These are phyloP conservation scores for Ceratobasidium sp. DNA, from an alignment of 1,284 basidiomycete genomes.

Conservation along the genomic window DNA sequence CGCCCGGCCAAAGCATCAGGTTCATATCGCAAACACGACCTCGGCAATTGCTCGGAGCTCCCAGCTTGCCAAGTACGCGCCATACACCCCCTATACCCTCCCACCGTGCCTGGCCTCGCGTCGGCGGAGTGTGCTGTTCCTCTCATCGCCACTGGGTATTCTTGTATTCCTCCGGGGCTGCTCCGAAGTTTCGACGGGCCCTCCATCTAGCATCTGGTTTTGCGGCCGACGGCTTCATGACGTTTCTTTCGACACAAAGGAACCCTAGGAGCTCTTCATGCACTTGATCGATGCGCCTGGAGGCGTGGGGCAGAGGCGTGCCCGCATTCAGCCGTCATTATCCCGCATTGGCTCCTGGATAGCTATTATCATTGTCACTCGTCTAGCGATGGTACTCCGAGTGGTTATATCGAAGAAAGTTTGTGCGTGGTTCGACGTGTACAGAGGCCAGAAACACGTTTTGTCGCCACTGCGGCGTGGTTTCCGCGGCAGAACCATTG, in stretches of 20 bases:
- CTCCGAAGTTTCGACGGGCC: constrained; percentile 30
- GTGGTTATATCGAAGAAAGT: constrained; percentile 14
- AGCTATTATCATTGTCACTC: neutral
- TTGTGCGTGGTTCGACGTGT: constrained; percentile 1
- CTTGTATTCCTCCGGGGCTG: constrained; percentile 16
- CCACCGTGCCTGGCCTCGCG: neutral
- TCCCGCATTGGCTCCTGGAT: constrained; percentile 29
- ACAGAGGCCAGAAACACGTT: neutral
- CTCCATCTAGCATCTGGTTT: constrained; percentile 13
- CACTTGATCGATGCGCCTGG: neutral
- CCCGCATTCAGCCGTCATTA: constrained; percentile 32
- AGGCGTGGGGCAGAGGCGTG: neutral
- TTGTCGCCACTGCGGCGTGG: constrained; percentile 1
- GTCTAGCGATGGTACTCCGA: constrained; percentile 10
- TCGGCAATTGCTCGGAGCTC: constrained; percentile 9
- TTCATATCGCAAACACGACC: neutral
- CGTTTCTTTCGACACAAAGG: neutral
- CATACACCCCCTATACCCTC: constrained; percentile 21
- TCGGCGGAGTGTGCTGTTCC: neutral
- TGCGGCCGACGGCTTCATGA: constrained; percentile 12
- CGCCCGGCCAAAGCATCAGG: neutral
- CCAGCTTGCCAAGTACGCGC: neutral
- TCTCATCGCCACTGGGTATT: constrained; percentile 17
- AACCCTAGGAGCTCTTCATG: neutral
- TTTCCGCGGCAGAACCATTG: neutral